phyloP scores from a whole-genome alignment of 495 filamentous ascomycete species.

The Filosporella fistucella region DNA sequence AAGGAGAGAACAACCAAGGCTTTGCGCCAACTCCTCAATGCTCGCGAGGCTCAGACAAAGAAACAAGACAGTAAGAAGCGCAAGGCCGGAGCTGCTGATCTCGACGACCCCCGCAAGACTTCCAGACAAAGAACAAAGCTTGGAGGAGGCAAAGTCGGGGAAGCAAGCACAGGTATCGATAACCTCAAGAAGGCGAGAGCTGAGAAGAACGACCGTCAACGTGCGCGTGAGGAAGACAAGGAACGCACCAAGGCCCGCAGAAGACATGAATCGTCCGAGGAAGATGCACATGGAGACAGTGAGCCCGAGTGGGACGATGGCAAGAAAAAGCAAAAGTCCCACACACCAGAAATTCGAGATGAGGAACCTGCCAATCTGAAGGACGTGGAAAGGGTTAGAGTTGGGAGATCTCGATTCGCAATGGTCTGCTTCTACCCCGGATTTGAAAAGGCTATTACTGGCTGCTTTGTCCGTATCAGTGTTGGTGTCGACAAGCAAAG shows the following conservation, averaged over 20 bases:
- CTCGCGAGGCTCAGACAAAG: conserved; percentile 50
- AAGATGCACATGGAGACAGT: conserved; percentile 69
- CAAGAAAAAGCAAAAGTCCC: conserved; percentile 30
- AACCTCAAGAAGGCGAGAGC: conserved; percentile 80
- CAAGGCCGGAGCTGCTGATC: conserved; percentile 66
- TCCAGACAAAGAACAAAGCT: conserved; percentile 76
- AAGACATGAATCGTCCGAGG: conserved; percentile 49
- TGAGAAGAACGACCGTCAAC: conserved; percentile 74
- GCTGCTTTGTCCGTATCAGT: conserved; percentile 76
- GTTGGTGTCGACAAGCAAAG: conserved; percentile 67
- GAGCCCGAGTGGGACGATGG: conserved; percentile 69
- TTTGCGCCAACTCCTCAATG: conserved; percentile 74
- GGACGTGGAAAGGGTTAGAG: conserved; percentile 75
- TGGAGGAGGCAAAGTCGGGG: conserved; percentile 72
- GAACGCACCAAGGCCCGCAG: conserved; percentile 50
- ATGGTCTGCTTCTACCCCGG: conserved; percentile 87
- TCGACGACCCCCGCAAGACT: conserved; percentile 69
- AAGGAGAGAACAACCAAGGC: conserved; percentile 76
- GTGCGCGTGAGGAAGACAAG: conserved; percentile 63
- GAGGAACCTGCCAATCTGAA: conserved; percentile 59
- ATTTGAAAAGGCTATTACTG: conserved; percentile 73
- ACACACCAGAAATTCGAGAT: conserved; percentile 44
- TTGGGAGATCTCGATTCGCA: conserved; percentile 77
- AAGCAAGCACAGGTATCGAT: conserved; percentile 71
- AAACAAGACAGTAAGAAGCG: conserved; percentile 74